Base-by-base conservation (phyloP, 257 asterid genomes). In the Plantago ovata region DNA sequence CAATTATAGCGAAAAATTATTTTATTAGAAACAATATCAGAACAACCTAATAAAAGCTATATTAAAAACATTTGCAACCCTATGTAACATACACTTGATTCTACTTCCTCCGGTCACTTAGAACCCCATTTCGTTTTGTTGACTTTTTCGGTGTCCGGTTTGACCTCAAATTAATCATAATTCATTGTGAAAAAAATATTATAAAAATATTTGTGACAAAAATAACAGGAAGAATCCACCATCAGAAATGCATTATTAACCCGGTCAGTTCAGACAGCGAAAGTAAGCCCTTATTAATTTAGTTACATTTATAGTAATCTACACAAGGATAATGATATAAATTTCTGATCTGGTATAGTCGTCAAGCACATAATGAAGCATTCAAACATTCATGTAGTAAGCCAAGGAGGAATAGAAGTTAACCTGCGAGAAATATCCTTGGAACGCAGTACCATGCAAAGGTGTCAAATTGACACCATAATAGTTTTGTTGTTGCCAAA, bases 391-490 rank as follows among this genome's bases (percentile, higher is more conserved):
- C 14, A 49, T 18, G 22, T 14, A 57, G 58, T 39, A 53, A 40
- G 9, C 32, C 45, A 23, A 42, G 53, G 48, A 56, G 16, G 60
- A 24, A 33, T 18, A 36, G 61, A 63, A 60, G 71, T 20, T 43
- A 56, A 93, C 99, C 99, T 93, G 99, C 21, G 99, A 82, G 74
- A 93, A 93, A 83, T 89, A 93, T 78, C 99, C 99, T 71, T 89
- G 82, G 78, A 84, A 86, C 65, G 99, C 97, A 60, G 97, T 78
- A 61, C 85, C 91, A 68, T 89, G 94, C 56, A 93, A 70, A 22
- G 99, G 77, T 38, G 92, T 81, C 85, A 93, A 82, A 78, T 93
- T 79, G 44, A 93, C 99, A 61, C 96, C 96, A 56, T 84, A 93
- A 66, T 89, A 93, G 66, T 89, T 89, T 67, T 86, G 89, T 68